Base-by-base conservation (phyloP, 2,329 filamentous ascomycete genomes). In the Ascochyta rabiei region DNA sequence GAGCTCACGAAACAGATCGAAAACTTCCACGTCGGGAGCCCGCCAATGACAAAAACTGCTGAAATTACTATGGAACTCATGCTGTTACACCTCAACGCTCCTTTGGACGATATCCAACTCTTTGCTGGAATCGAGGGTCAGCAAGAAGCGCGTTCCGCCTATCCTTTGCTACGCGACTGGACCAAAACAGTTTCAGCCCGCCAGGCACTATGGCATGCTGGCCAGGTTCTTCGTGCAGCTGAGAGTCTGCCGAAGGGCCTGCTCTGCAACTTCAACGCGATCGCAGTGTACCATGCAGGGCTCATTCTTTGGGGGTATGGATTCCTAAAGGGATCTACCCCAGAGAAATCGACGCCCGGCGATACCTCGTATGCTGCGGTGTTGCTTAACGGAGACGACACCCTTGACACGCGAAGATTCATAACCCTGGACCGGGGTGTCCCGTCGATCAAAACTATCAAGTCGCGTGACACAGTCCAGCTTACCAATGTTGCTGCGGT, bases 231-330 rank as follows among this genome's bases (percentile, higher is more conserved):
- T 5, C 81, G 85, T 7, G 81, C 83, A 35, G 87, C 86, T 2
- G 83, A 81, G 63, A 56, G 75, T 42, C 82, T 87, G 42, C 80
- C 84, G 0, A 69, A 76, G 1, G 79, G 81, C 0, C 78, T 82
- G 10, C 71, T 90, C 3, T 83, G 84, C 38, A 85, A 88, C 58
- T 90, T 90, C 68, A 84, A 85, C 57, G 86, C 87, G 0, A 83
- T 90, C 6, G 85, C 84, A 0, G 81, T 90, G 0, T 89, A 90
- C 66, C 88, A 90, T 67, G 87, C 86, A 4, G 81, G 83, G 12
- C 76, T 91, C 4, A 84, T 85, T 0, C 76, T 91, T 35, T 91
- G 89, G 89, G 83, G 83, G 0, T 89, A 88, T 61, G 86, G 87
- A 0, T 82, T 90, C 42, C 71, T 79, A 46, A 75, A 73, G 13